Conservation (phyloP, 2,329 filamentous ascomycete species). For the Dryadomyces quercivorus region DNA sequence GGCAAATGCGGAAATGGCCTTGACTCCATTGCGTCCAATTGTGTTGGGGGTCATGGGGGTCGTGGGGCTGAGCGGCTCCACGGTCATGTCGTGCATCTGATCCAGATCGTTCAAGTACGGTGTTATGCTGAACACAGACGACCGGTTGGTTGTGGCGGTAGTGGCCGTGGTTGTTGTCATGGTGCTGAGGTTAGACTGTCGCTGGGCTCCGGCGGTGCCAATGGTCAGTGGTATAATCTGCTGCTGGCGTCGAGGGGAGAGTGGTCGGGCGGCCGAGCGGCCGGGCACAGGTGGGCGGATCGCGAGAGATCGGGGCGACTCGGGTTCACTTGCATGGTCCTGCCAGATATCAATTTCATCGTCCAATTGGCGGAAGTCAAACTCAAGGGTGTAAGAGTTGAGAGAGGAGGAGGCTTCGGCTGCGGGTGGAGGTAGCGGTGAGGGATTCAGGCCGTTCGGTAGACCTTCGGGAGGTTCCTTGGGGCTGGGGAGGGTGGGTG, state of each 20-base stretch:
- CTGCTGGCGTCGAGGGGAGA: no score
- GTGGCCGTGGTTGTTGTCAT: constrained; percentile 7
- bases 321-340: not conserved
- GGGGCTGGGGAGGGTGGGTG: constrained; percentile 11
- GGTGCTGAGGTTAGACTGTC: constrained; percentile 10
- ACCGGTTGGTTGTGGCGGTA: constrained; percentile 5
- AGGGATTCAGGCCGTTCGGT: not conserved
- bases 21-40: not conserved
- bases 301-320: not conserved
- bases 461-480: constrained; percentile 2
- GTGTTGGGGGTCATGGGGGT: not conserved
- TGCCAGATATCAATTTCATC: constrained; percentile 8
- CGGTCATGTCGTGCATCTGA: not conserved
- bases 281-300: not conserved
- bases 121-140: constrained; percentile 7
- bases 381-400: not conserved
- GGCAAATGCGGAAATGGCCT: not conserved
- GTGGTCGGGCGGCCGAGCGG: no score
- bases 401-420: not conserved
- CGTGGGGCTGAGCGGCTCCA: constrained; percentile 2
- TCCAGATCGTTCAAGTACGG: not conserved
- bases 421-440: not conserved
- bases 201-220: not conserved
- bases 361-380: constrained; percentile 1
- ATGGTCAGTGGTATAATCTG: no score